Evolutionary conservation across 1,284 basidiomycete genomes (phyloP).

Genomic region (Phlebopus sp.): DNA sequence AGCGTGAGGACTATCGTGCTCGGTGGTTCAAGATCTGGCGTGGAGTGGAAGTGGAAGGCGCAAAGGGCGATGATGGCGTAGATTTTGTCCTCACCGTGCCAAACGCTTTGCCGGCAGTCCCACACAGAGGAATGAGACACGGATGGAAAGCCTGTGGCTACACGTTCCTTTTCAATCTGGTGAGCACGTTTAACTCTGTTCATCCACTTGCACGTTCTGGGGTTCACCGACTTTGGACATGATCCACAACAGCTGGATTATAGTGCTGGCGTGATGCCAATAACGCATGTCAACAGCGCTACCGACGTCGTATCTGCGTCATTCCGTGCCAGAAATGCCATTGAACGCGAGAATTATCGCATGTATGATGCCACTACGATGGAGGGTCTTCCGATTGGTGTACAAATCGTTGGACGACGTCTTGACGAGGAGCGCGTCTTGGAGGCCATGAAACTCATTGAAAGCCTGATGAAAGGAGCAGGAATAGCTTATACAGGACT

Average conservation of each 20-base stretch:
- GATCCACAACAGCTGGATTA: conserved; percentile 46
- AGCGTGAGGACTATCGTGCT: conserved; percentile 41
- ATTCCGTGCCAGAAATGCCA: conserved; percentile 30
- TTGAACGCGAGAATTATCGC: conserved; percentile 38
- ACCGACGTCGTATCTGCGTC: conserved; percentile 38
- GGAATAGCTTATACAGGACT: conserved; percentile 28
- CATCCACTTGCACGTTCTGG: background rate
- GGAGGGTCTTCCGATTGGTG: conserved; percentile 64
- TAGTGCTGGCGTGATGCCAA: conserved; percentile 57
- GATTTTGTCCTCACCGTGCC: conserved; percentile 63
- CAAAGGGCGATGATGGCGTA: conserved; percentile 37
- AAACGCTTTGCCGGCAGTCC: conserved; percentile 55
- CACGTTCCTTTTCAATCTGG: conserved; percentile 45
- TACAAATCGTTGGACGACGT: conserved; percentile 58
- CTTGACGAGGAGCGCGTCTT: conserved; percentile 64
- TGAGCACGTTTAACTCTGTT: conserved; percentile 17
- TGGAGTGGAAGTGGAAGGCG: conserved; percentile 19
- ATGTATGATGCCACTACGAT: conserved; percentile 60
- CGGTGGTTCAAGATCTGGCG: conserved; percentile 54
- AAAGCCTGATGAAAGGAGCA: conserved; percentile 22
- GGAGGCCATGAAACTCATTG: conserved; percentile 46
- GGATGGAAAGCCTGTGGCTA: conserved; percentile 43
- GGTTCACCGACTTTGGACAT: background rate
- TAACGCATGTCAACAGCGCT: conserved; percentile 47
- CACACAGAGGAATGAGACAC: conserved; percentile 41